Percentiles rank a stretch among this genome's conserved stretches.
phyloP scores from a whole-genome alignment of 208 protist genomes.

The Acanthamoeba polyphaga region DNA sequence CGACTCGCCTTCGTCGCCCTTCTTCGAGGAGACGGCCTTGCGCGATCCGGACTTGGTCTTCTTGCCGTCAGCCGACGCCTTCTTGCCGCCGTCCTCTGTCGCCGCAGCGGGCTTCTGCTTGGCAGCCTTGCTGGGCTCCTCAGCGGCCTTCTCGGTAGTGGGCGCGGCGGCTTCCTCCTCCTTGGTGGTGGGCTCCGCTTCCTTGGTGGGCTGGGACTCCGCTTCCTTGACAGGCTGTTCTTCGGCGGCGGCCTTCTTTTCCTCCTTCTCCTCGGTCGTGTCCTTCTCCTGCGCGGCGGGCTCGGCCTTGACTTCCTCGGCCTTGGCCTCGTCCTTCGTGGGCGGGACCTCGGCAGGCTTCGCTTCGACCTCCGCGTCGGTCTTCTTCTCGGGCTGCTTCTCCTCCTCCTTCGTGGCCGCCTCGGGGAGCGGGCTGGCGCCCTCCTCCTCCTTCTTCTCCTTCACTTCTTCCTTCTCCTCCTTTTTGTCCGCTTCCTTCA shows the following conservation, averaged over 20 bases:
- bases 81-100: neutral
- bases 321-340: neutral
- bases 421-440: neutral
- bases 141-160: neutral
- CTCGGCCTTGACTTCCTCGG: neutral
- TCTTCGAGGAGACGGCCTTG: too few relatives aligned
- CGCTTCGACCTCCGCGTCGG: too few relatives aligned
- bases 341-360: neutral
- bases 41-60: too few relatives aligned
- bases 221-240: neutral
- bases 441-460: too few relatives aligned
- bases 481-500: neutral
- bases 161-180: neutral
- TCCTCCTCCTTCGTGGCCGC: neutral
- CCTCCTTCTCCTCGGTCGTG: neutral
- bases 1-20: too few relatives aligned
- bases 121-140: neutral
- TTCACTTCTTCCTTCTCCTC: too few relatives aligned
- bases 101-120: neutral
- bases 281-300: neutral
- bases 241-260: neutral
- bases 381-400: neutral
- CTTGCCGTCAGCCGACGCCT: neutral
- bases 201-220: neutral
- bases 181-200: neutral